Evolutionary conservation across 306 rosid species (phyloP), one percentile per base, ranked within the genome.

Genomic region (Ochetophila trinervis): DNA sequence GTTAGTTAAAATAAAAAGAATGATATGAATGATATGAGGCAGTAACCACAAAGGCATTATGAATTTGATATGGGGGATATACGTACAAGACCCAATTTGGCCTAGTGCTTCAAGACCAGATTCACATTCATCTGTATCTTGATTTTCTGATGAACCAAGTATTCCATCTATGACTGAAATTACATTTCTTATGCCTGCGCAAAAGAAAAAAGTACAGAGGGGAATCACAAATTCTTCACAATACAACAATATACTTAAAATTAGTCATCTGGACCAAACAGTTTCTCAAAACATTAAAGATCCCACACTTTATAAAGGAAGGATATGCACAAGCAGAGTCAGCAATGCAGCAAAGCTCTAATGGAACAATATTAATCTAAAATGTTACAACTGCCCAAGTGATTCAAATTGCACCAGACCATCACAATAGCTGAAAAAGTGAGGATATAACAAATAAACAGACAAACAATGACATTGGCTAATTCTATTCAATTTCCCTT

Each of bases 61-160:
- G 45, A 40, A 40, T 40, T 40, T 6, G 15, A 40, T 10, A 40
- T 10, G 12, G 8, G 14, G 45, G 8, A 40, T 82, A 73, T 71
- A 80, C 98, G 84, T 87, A 93, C 98, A 74, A 47, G 85, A 82
- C 71, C 99, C 99, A 32, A 93, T 90, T 68, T 84, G 83, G 76
- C 97, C 99, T 72, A 93, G 74, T 24, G 99, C 95, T 76, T 93
- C 99, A 49, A 93, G 80, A 53, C 96, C 96, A 72, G 87, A 72
- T 86, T 90, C 99, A 72, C 73, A 76, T 71, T 87, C 96, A 68
- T 93, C 89, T 51, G 67, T 80, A 64, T 85, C 89, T 34, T 47
- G 88, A 66, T 80, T 72, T 62, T 83, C 90, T 59, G 83, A 63
- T 6, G 80, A 82, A 72, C 75, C 66, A 37, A 93, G 91, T 73